These are phyloP conservation scores for Pueraria montana DNA, from an alignment of 306 rosid species.

Conservation along the genomic window DNA sequence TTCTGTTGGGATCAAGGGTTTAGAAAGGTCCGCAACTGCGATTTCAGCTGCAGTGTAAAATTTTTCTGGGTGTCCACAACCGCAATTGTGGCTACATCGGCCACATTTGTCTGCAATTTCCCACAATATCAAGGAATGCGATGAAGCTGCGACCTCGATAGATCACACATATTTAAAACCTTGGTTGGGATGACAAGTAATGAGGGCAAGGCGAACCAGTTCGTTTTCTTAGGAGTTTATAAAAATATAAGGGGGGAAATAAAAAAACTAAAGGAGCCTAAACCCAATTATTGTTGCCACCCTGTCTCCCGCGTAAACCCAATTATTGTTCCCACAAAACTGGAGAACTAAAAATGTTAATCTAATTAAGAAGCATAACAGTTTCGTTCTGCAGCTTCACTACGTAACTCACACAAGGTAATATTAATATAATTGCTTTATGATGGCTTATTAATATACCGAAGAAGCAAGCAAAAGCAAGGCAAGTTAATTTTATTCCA, in stretches of 20 bases:
- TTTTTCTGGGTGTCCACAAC: neutral
- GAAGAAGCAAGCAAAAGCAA: constrained; percentile 3
- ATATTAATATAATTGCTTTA: neutral
- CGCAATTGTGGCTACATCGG: neutral
- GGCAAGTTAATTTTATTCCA: constrained; percentile 9
- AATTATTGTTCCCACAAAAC: neutral
- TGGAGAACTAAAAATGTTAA: neutral
- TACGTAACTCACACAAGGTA: too few species aligned
- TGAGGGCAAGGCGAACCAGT: neutral
- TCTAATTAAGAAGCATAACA: neutral
- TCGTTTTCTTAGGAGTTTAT: neutral
- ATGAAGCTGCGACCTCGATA: neutral
- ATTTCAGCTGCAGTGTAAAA: neutral
- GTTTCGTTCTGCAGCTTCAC: neutral
- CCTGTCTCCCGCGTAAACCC: too few species aligned
- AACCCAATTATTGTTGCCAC: too few species aligned
- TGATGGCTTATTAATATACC: neutral
- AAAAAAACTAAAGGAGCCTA: too few species aligned
- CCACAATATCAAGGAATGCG: neutral
- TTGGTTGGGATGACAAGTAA: neutral
- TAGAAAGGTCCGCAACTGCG: neutral
- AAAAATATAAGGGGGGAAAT: neutral
- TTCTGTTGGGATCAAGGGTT: neutral
- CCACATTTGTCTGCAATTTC: neutral
- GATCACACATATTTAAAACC: neutral